Conservation (phyloP, 208 protist species). For the Vickermania spadyakhi region DNA sequence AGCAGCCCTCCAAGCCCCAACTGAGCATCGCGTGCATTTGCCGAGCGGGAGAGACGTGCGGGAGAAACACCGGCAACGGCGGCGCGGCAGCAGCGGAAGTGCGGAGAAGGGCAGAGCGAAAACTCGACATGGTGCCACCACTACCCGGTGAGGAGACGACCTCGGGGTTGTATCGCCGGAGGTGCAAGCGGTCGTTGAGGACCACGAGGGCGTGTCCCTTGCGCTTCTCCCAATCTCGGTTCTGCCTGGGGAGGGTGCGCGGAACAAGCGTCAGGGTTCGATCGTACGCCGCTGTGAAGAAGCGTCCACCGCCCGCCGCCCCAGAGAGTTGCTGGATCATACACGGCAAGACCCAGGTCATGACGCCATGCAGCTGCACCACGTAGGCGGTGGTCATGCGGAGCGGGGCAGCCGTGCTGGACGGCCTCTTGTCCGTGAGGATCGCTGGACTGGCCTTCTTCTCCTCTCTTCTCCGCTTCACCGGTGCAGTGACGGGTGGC, state of each 20-base stretch:
- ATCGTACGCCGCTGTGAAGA: conserved; percentile 41
- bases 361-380: conserved; percentile 67
- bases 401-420: not conserved
- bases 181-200: conserved; percentile 51
- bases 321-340: conserved; percentile 17
- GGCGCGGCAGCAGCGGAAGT: not conserved
- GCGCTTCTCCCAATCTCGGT: conserved; percentile 42
- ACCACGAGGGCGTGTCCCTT: conserved; percentile 55
- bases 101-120: not conserved
- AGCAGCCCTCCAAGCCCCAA: conserved; percentile 73
- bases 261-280: conserved; percentile 49
- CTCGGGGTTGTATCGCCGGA: conserved; percentile 10
- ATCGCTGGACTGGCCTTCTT: conserved; percentile 5
- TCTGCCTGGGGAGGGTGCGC: conserved; percentile 39
- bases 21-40: conserved; percentile 55
- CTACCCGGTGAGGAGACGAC: not conserved
- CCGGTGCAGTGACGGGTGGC: not conserved
- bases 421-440: not conserved
- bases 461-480: not conserved
- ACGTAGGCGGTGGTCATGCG: conserved; percentile 23
- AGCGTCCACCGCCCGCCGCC: conserved; percentile 13
- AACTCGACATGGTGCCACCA: conserved; percentile 2
- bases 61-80: conserved; percentile 9
- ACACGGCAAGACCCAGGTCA: conserved; percentile 74
- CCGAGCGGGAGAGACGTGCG: conserved; percentile 17